Conservation (phyloP, 2,329 filamentous ascomycete species). For the Geosmithia morbida region DNA sequence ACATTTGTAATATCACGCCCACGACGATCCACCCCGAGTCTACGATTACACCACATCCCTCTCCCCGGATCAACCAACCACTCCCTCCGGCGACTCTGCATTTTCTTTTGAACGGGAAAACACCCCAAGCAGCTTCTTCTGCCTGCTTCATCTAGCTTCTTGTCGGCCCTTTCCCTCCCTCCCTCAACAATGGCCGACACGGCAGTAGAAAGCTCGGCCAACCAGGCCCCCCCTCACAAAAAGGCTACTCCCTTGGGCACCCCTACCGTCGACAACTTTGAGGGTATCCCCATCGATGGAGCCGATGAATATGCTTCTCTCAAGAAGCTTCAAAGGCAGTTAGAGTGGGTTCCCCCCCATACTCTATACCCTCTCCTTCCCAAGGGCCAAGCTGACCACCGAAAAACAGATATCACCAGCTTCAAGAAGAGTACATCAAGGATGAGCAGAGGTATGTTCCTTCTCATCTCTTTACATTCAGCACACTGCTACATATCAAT, state of each 20-base stretch:
- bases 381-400: constrained; percentile 7
- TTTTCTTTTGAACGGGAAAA: too few species aligned
- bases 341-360: constrained; percentile 69
- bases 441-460: constrained; percentile 98
- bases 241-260: constrained; percentile 69
- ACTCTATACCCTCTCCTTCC: too few species aligned
- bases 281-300: constrained; percentile 66
- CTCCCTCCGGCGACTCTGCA: too few species aligned
- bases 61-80: too few species aligned
- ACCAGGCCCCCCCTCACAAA: constrained; percentile 62
- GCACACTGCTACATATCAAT: too few species aligned
- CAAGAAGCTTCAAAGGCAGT: constrained; percentile 91
- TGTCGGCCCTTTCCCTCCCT: too few species aligned
- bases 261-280: constrained; percentile 79
- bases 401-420: constrained; percentile 63
- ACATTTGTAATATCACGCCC: too few species aligned
- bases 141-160: too few species aligned
- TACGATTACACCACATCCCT: too few species aligned
- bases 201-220: constrained; percentile 67
- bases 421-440: constrained; percentile 99
- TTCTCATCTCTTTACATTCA: too few species aligned
- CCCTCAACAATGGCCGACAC: constrained; percentile 69
- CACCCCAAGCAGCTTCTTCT: too few species aligned
- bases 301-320: constrained; percentile 89
- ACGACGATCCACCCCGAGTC: too few species aligned